Evolutionary conservation across 768 basidiomycete species (phyloP), one percentile per base, ranked within the genome.

Genomic region (Podaxis sp.): DNA sequence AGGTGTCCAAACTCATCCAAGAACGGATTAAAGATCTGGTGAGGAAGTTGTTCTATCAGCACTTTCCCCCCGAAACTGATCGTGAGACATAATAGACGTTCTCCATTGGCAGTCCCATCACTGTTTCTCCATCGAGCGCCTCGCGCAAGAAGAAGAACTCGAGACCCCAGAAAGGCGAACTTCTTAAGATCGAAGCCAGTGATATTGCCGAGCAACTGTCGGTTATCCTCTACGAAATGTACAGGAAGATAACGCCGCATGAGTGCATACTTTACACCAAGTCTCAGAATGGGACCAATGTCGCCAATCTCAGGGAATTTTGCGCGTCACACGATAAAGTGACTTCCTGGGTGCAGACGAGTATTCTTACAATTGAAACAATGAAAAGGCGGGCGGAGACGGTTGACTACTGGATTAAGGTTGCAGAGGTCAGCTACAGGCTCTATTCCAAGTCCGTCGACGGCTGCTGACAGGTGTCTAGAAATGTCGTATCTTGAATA

Each of bases 181-280:
- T 95, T 17, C 70, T 85, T 12, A 83, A 85, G 66, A 78, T 90
- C 63, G 87, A 91, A 66, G 81, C 91, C 1, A 69, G 81, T 22
- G 85, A 89, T 60, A 69, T 96, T 37, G 93, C 93, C 0, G 86
- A 93, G 48, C 93, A 96, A 68, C 78, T 96, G 49, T 87, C 89
- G n/a, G 75, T 95, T 50, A 77, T 87, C 64, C 92, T 96, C 71
- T 85, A 82, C 60, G 75, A 80, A 40, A 77, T 88, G 5, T 96
- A 95, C 72, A 74, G 78, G 63, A 86, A 85, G 70, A 84, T 95
- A 60, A 83, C 84, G 8, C 81, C 86, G 6, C 84, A 84, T 46
- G 93, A 96, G 68, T 96, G 91, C 72, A 77, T 96, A 36, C 71
- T 77, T 38, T 91, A 91, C 73, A 73, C 80, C 4, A 82, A 80